Percentiles rank a stretch among this genome's conserved stretches.
Conservation (phyloP, 768 basidiomycete species). For the Collybiopsis confluens region DNA sequence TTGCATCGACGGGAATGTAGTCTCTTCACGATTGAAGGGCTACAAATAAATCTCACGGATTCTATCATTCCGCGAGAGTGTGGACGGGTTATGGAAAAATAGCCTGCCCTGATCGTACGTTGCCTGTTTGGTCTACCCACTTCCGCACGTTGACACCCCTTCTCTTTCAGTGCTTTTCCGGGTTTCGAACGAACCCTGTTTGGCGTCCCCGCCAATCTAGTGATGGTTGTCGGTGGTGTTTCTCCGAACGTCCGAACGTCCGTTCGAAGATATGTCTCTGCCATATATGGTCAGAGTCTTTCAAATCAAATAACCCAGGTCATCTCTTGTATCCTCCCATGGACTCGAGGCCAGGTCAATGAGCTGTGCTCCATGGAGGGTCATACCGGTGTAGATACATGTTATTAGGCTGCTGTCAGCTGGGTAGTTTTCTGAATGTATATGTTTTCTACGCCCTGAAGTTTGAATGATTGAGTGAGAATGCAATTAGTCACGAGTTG, state of each 20-base stretch:
- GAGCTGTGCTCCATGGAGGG: background rate
- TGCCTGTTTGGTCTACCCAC: background rate
- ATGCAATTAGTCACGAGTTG: background rate
- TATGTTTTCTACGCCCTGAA: background rate
- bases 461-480: background rate
- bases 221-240: too few relatives aligned
- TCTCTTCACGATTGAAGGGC: too few relatives aligned
- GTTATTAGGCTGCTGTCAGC: background rate
- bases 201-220: too few relatives aligned
- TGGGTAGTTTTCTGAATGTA: background rate
- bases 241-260: background rate
- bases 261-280: background rate
- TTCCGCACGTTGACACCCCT: background rate
- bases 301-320: slow-evolving; percentile 19
- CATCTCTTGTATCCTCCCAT: background rate
- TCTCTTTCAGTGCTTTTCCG: too few relatives aligned
- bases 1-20: too few relatives aligned
- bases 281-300: too few relatives aligned
- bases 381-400: background rate
- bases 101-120: background rate
- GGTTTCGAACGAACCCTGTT: too few relatives aligned
- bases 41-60: too few relatives aligned
- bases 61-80: too few relatives aligned
- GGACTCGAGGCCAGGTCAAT: background rate
- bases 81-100: background rate